phyloP scores from a whole-genome alignment of 257 asterid genomes.

The Solanum pimpinellifolium region DNA sequence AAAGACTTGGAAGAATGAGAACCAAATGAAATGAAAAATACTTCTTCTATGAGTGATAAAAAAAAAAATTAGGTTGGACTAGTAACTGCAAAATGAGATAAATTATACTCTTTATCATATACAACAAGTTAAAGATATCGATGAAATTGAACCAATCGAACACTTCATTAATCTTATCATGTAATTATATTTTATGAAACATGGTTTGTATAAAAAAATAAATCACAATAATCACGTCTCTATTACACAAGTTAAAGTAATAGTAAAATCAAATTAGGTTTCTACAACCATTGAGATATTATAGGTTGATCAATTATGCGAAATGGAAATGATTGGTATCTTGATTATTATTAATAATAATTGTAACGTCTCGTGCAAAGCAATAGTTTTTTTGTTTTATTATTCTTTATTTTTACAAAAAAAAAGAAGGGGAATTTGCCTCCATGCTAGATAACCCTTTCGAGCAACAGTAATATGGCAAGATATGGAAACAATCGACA shows the following conservation, averaged over 20 bases:
- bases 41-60: neutral
- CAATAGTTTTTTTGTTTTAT: neutral
- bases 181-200: neutral
- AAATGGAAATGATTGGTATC: neutral
- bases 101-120: neutral
- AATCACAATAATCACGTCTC: neutral
- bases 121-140: neutral
- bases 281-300: neutral
- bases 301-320: neutral
- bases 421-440: neutral
- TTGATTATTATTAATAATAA: neutral
- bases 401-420: neutral
- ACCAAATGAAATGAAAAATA: constrained; percentile 5
- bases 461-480: neutral
- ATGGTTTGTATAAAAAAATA: neutral
- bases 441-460: neutral
- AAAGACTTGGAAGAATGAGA: constrained; percentile 26
- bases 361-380: neutral
- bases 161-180: neutral
- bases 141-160: neutral
- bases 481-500: neutral
- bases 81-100: neutral
- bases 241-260: neutral
- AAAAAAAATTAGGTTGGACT: neutral
- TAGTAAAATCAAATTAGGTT: neutral